A percentile compares a stretch with the other conserved stretches of the same genome.
Evolutionary conservation across 2,329 filamentous ascomycete species (phyloP).

Genomic region (Kalaharituber pfeilii): DNA sequence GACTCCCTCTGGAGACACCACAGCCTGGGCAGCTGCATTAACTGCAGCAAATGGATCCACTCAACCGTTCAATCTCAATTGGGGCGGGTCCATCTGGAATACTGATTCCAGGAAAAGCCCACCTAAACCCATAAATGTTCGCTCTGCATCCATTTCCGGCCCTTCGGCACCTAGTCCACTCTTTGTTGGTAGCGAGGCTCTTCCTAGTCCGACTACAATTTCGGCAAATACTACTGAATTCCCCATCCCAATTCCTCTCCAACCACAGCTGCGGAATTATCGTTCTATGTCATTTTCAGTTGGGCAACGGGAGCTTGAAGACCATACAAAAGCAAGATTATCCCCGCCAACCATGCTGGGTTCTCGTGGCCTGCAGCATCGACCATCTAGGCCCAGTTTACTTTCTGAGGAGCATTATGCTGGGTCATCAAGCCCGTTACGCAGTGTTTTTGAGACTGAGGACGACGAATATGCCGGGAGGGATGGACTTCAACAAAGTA

Average conservation of each 20-base stretch:
- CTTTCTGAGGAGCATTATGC: constrained; percentile 48
- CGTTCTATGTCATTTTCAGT: constrained; percentile 95
- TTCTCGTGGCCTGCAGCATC: constrained; percentile 53
- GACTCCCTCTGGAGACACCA: constrained; percentile 54
- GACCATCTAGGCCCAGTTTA: constrained; percentile 63
- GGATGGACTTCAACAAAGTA: background rate
- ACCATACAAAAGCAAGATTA: constrained; percentile 23
- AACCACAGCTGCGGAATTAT: constrained; percentile 81
- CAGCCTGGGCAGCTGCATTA: constrained; percentile 27
- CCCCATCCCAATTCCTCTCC: constrained; percentile 71
- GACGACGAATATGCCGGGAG: constrained; percentile 31
- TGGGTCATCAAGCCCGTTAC: constrained; percentile 36
- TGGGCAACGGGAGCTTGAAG: constrained; percentile 65
- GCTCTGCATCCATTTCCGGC: constrained; percentile 54
- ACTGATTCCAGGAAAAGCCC: constrained; percentile 60
- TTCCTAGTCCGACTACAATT: constrained; percentile 34
- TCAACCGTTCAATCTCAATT: constrained; percentile 39
- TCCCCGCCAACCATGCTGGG: constrained; percentile 34
- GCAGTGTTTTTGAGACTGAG: constrained; percentile 46
- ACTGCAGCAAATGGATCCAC: constrained; percentile 31
- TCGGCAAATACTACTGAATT: constrained; percentile 40
- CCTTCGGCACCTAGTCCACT: constrained; percentile 33
- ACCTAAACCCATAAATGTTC: constrained; percentile 53
- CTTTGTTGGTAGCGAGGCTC: constrained; percentile 37
- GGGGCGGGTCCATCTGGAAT: constrained; percentile 74